Evolutionary conservation across 257 asterid genomes (phyloP), one percentile per base, ranked within the genome.

Genomic region (Petrea volubilis): DNA sequence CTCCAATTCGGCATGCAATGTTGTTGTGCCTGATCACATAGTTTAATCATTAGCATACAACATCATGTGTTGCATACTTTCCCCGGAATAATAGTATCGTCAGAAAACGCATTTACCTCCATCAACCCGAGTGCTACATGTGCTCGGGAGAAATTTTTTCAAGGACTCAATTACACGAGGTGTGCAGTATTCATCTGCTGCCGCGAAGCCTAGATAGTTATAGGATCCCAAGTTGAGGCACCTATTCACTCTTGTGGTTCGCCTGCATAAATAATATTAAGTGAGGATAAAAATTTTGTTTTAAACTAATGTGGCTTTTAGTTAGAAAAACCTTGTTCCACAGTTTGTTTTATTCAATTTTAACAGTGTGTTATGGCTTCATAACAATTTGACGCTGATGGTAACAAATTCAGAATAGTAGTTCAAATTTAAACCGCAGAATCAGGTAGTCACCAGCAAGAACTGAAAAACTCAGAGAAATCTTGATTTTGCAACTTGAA

Each of bases 181-280:
- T 6, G 97, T 95, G 80, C 99, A 95, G 74, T 90, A 92, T 71
- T 95, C 98, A 82, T 95, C 99, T 13, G 99, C 86, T 41, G 99
- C 96, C 33, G 99, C 99, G 80, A 95, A 95, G 67, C 99, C 99
- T 52, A 95, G 91, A 82, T 95, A 95, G 79, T 95, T 95, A 79
- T 95, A 95, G 36, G 99, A 95, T 69, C 98, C 99, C 78, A 95
- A 77, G 86, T 95, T 95, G 77, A 95, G 96, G 84, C 99, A 95
- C 77, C 93, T 85, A 34, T 63, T 84, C 50, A 81, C 84, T 49
- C 69, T 83, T 44, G 83, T 73, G 29, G 97, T 92, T 68, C 97
- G 90, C 92, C 99, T 95, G 74, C 88, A 80, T 53, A 58, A 74
- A 72, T 67, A 23, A 44, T 51, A 28, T 67, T 27, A 25, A 33